Evolutionary conservation across 345 rosid genomes (phyloP), one percentile per base, ranked within the genome.

Genomic region (Camelina hispida): DNA sequence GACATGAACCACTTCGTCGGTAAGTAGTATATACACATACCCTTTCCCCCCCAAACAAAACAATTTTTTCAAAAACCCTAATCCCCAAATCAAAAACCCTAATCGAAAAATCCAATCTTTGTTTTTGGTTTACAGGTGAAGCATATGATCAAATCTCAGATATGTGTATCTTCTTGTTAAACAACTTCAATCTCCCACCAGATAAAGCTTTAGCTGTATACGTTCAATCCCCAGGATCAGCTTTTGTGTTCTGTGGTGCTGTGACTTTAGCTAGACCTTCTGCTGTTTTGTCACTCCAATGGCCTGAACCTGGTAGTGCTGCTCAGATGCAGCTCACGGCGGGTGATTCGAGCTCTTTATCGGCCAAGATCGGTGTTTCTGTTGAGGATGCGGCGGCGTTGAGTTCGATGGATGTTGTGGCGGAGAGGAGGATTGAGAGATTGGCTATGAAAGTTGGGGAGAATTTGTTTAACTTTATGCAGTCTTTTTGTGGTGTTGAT

Each of bases 1-100:
- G 97, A 95, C 85, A 95, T 92, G 97, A 95, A 90, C 84, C 84
- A 87, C 55, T 92, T 95, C 81, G 98, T 94, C 22, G 98, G 96
- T 88, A 81, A 68, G 58, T 34, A 34, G n/a, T 6, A 32, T n/a
- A 0, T 20, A 25, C 4, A 2, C 28, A 25, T 46, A 18, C 32
- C 5, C 37, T 10, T 10, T 12, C 1, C 5, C 6, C 62, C 38
- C 10, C 9, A 2, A 35, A 13, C n/a, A 56, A 4, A 8, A 17
- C 37, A 5, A 28, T n/a, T 0, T n/a, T 46, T 46, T 54, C 11
- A 28, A 5, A 52, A 55, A 56, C 20, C 62, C 40, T 32, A 58
- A 17, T 17, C 28, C 46, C 4, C 34, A 2, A 10, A n/a, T 54
- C 5, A 28, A 12, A 54, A 56, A 57, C 22, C 62, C 42, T 34